Evolutionary conservation across 805 yeast species (phyloP).

Genomic region (Candida sanyiensis): DNA sequence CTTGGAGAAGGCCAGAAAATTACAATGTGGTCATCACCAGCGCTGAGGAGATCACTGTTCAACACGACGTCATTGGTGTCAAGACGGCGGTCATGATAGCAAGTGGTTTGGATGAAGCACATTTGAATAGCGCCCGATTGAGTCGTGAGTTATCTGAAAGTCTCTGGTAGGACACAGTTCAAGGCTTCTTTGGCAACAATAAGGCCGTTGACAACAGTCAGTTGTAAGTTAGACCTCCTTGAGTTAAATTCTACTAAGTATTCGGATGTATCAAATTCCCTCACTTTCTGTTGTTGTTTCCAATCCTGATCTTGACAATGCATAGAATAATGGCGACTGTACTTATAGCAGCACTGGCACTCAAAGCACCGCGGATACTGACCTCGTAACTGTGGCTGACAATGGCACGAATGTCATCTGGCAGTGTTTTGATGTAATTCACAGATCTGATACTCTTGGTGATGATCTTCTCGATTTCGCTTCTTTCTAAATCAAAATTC

Average conservation of each 20-base stretch:
- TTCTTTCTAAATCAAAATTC: slow-evolving; percentile 5
- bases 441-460: slow-evolving; percentile 13
- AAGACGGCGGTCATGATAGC: slow-evolving; percentile 36
- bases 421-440: slow-evolving; percentile 15
- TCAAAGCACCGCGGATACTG: slow-evolving; percentile 16
- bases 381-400: slow-evolving; percentile 13
- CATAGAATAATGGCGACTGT: slow-evolving; percentile 9
- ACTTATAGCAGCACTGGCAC: slow-evolving; percentile 9
- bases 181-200: slow-evolving; percentile 13
- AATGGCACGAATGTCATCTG: slow-evolving; percentile 7
- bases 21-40: slow-evolving; percentile 39
- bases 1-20: slow-evolving; percentile 33
- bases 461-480: slow-evolving; percentile 11
- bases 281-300: background rate
- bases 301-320: slow-evolving; percentile 4
- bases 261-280: too few relatives aligned
- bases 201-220: slow-evolving; percentile 12
- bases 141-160: slow-evolving; percentile 31
- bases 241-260: too few relatives aligned
- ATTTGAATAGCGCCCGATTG: slow-evolving; percentile 43
- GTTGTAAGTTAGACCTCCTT: too few relatives aligned
- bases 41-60: slow-evolving; percentile 35
- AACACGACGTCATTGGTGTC: slow-evolving; percentile 42
- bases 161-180: slow-evolving; percentile 25
- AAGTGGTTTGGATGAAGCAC: slow-evolving; percentile 38